These are phyloP conservation scores for Suillus luteus DNA, from an alignment of 768 basidiomycete species.

Conservation along the genomic window DNA sequence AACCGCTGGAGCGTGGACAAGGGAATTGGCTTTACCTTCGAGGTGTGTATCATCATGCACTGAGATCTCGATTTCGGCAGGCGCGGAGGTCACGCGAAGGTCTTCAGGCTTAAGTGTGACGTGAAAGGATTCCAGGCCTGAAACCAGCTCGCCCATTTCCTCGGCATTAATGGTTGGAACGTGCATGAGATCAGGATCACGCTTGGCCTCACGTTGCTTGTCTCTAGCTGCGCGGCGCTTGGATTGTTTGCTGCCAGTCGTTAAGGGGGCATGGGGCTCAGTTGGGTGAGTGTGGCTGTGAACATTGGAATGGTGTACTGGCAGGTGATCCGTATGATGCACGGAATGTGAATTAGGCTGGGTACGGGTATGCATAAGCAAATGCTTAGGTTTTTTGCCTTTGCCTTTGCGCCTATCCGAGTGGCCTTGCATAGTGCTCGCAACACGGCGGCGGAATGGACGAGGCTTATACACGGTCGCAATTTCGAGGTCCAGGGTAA, in stretches of 20 bases:
- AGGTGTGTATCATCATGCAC: conserved; percentile 11
- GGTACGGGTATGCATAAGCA: conserved; percentile 24
- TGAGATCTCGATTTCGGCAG: conserved; percentile 27
- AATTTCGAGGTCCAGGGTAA: conserved; percentile 64
- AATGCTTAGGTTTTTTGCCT: conserved; percentile 36
- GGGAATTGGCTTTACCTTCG: neutral
- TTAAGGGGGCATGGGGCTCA: conserved; percentile 9
- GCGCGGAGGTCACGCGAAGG: conserved; percentile 12
- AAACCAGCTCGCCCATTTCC: conserved; percentile 28
- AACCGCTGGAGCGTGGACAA: neutral
- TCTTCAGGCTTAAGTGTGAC: conserved; percentile 29
- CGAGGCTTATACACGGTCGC: conserved; percentile 74
- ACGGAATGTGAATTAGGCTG: conserved; percentile 12
- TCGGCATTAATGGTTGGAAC: conserved; percentile 14
- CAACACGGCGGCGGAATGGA: conserved; percentile 51
- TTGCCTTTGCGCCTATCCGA: conserved; percentile 21
- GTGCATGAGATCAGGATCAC: conserved; percentile 22
- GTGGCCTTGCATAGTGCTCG: conserved; percentile 25
- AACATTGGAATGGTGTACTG: conserved; percentile 6
- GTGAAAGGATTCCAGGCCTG: conserved; percentile 36
- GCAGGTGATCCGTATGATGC: neutral
- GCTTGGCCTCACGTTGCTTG: conserved; percentile 51
- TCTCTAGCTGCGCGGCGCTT: conserved; percentile 53
- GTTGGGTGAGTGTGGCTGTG: neutral
- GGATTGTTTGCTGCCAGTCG: conserved; percentile 20